Base-by-base conservation (phyloP, 2,329 filamentous ascomycete genomes). In the Ophiocordyceps camponoti-leonardi region DNA sequence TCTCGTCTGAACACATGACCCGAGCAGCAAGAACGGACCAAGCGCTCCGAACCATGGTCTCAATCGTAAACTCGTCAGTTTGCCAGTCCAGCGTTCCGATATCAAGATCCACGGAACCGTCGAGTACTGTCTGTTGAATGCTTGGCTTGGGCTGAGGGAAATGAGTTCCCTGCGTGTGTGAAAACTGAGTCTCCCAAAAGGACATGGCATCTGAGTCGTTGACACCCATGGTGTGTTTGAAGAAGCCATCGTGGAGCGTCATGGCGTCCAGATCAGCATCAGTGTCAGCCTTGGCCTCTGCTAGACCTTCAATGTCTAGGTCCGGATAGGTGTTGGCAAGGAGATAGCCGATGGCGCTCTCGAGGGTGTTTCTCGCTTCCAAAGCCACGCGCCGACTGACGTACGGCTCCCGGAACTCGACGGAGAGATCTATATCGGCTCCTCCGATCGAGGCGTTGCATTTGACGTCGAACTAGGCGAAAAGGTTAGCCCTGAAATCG, bases 1-100 rank as follows among this genome's bases (percentile, higher is more conserved):
- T 48, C 44, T 68, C 64, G 19, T 47, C 44, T 18, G 47, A 59
- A 48, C 19, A 58, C 49, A 64, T 57, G 46, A 65, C 63, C 1
- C 61, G 50, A 0, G 58, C 56, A 2, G 63, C 55, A 2, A 66
- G 54, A 6, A 69, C 41, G 2, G 53, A 47, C 53, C 53, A 55
- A 6, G 53, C 53, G 14, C 50, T 48, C 23, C 51, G 48, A 18
- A 52, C 43, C 6, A 51, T 33, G 4, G 47, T 50, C 6, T 42
- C 41, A 14, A 37, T 26, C 2, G 41, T 8, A 18, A 19, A 37
- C 28, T 20, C 28, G 20, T 28, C 37, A 4, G 18, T 7, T 2
- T 28, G 16, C 46, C 41, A 45, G 2, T 41, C 33, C 7, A 48
- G 20, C 1, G n/a, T 35, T 14, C 31, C 19, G 14, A 48, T 11